Evolutionary conservation across 208 protist genomes (phyloP).

Genomic region (Acanthamoeba royreba): DNA sequence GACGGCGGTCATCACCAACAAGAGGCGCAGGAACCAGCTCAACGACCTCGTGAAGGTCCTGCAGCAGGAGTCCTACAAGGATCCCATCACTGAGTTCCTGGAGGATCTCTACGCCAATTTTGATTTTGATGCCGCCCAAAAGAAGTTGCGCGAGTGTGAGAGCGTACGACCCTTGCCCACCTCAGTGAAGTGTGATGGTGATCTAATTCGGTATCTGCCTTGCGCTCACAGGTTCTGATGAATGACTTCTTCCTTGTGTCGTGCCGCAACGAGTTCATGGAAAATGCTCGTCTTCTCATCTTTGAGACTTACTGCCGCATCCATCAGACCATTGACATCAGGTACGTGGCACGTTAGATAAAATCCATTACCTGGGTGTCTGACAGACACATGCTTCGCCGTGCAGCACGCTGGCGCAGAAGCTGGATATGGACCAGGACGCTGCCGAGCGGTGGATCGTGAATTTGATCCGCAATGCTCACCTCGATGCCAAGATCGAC

Average conservation of each 20-base stretch:
- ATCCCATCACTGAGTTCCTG: slow-evolving; percentile 80
- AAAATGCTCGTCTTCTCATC: slow-evolving; percentile 77
- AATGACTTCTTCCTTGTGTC: slow-evolving; percentile 79
- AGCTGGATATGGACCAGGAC: slow-evolving; percentile 73
- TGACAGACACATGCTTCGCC: background rate
- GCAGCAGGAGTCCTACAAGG: slow-evolving; percentile 77
- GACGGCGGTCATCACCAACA: slow-evolving; percentile 75
- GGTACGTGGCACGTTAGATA: slow-evolving; percentile 57
- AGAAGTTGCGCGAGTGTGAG: slow-evolving; percentile 72
- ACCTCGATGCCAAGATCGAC: slow-evolving; percentile 80
- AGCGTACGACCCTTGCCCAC: background rate
- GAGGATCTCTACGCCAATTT: slow-evolving; percentile 76
- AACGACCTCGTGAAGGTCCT: slow-evolving; percentile 73
- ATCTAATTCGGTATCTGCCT: background rate
- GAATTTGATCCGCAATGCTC: slow-evolving; percentile 79
- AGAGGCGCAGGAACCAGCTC: slow-evolving; percentile 50
- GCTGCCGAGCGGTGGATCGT: slow-evolving; percentile 84
- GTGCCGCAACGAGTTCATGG: slow-evolving; percentile 73
- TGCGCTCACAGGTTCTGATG: slow-evolving; percentile 51
- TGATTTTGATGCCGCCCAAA: slow-evolving; percentile 81
- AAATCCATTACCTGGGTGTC: background rate
- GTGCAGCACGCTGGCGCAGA: slow-evolving; percentile 74
- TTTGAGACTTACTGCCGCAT: slow-evolving; percentile 84
- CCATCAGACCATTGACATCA: slow-evolving; percentile 78
- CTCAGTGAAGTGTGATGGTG: background rate